Base-by-base conservation (phyloP, 257 asterid genomes). In the Salvia rosmarinus region DNA sequence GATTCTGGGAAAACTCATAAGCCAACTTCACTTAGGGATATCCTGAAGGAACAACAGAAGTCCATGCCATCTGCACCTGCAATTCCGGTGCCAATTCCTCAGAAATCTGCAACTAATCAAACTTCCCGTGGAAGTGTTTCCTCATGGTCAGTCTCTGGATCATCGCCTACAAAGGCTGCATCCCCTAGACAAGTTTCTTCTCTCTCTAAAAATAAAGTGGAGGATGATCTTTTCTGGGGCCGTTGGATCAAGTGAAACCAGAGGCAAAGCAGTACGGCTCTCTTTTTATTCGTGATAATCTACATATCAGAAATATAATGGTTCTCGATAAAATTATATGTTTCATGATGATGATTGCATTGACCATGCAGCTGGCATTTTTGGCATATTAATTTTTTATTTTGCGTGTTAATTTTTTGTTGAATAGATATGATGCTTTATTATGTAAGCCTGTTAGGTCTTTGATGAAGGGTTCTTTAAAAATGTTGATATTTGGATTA, bases 221-320 rank as follows among this genome's bases (percentile, higher is more conserved):
- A 95, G 63, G 97, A 91, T 77, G 99, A 95, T 82, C 77, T 94
- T 44, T 95, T 95, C 81, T 95, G 99, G 98, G 99, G 98, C 89
- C 97, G 46, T 20, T 82, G 55, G 99, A 95, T 71, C 90, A 87
- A 77, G 84, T 92, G 61, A 90, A 81, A 75, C 86, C 81, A 71
- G 98, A 88, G 76, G 58, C 83, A 17, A 91, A 88, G 80, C 89
- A 84, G 98, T 91, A 92, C 65, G 92, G 9, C n/a, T 76, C 78
- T 75, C 13, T 52, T 14, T 70, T 25, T 52, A 28, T 68, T 56
- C 50, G 46, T 17, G 55, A n/a, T 68, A 13, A 16, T 59, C 59
- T 40, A 23, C 51, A 20, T 28, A n/a, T 62, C 57, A 25, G 16
- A 44, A 17, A 2, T 46, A 35, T 58, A 9, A 58, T 67, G 32